These are phyloP conservation scores for Turritis glabra DNA, from an alignment of 345 rosid genomes.

Conservation along the genomic window DNA sequence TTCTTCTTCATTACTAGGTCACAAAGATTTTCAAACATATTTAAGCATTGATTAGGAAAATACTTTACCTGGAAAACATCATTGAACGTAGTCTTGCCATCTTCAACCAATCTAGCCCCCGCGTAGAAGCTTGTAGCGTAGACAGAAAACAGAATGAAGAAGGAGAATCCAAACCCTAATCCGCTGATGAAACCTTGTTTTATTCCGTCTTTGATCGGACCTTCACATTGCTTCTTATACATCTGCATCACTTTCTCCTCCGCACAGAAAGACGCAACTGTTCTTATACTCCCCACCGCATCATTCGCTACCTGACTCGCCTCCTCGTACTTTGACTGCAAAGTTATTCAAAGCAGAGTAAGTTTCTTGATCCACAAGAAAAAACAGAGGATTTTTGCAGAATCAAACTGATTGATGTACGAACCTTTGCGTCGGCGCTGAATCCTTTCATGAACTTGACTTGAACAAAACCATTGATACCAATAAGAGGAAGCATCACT, in stretches of 20 bases:
- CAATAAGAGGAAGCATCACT: conserved; percentile 65
- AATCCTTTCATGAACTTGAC: conserved; percentile 69
- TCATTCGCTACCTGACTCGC: conserved; percentile 91
- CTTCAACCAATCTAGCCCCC: conserved; percentile 63
- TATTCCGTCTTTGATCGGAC: conserved; percentile 63
- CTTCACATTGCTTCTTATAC: conserved; percentile 63
- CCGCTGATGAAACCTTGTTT: conserved; percentile 68
- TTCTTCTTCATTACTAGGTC: neutral
- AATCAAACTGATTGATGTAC: neutral
- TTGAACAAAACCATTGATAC: conserved; percentile 53
- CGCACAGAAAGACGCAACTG: conserved; percentile 80
- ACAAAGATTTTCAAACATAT: neutral
- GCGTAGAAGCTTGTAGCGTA: conserved; percentile 68
- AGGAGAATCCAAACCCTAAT: conserved; percentile 62
- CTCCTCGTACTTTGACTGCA: conserved; percentile 73
- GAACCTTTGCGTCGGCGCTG: conserved; percentile 77
- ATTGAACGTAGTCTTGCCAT: conserved; percentile 50
- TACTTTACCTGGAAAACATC: conserved; percentile 59
- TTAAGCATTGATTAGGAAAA: neutral
- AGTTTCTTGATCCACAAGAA: conserved; percentile 15
- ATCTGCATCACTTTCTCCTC: conserved; percentile 75
- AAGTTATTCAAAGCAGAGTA: neutral
- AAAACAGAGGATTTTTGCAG: neutral
- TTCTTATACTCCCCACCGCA: conserved; percentile 84
- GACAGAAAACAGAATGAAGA: conserved; percentile 51